Evolutionary conservation across 2,329 filamentous ascomycete genomes (phyloP).

Genomic region (Curvularia sp.): DNA sequence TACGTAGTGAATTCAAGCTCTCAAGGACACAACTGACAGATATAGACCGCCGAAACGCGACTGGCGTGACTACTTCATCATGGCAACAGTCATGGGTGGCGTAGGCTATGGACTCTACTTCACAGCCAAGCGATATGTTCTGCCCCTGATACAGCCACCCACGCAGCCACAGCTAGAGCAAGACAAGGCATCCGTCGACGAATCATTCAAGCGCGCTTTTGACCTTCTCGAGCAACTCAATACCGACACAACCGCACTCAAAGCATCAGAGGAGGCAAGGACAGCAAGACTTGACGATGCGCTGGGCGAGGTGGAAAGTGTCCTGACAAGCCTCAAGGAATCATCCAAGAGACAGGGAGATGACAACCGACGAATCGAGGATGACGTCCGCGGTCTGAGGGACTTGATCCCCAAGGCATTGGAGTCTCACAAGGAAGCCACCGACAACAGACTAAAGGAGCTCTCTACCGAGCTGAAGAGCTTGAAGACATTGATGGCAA

Average conservation of each 20-base stretch:
- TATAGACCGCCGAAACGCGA: slow-evolving; percentile 73
- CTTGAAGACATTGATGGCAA: slow-evolving; percentile 83
- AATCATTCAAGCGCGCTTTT: slow-evolving; percentile 92
- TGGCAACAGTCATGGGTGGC: slow-evolving; percentile 93
- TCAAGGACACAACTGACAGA: slow-evolving; percentile 22
- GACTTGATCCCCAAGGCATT: slow-evolving; percentile 88
- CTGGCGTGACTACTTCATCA: slow-evolving; percentile 99
- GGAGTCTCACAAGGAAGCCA: slow-evolving; percentile 83
- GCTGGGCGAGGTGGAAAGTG: slow-evolving; percentile 81
- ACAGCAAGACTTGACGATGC: slow-evolving; percentile 84
- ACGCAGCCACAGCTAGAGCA: slow-evolving; percentile 92
- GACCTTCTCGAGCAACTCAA: slow-evolving; percentile 88
- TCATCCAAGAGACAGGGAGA: slow-evolving; percentile 83
- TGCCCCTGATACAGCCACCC: slow-evolving; percentile 88
- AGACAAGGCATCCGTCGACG: slow-evolving; percentile 91
- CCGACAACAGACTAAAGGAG: slow-evolving; percentile 81
- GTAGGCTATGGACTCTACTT: slow-evolving; percentile 88
- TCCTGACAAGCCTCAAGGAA: slow-evolving; percentile 81
- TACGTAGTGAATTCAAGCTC: slow-evolving; percentile 36
- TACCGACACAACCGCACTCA: slow-evolving; percentile 87
- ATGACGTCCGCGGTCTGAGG: slow-evolving; percentile 83
- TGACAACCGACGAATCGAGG: slow-evolving; percentile 82
- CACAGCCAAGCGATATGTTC: slow-evolving; percentile 87
- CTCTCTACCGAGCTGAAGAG: slow-evolving; percentile 88
- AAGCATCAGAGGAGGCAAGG: slow-evolving; percentile 82